These are phyloP conservation scores for Venturia nashicola DNA, from an alignment of 2,329 filamentous ascomycete genomes.

Conservation along the genomic window DNA sequence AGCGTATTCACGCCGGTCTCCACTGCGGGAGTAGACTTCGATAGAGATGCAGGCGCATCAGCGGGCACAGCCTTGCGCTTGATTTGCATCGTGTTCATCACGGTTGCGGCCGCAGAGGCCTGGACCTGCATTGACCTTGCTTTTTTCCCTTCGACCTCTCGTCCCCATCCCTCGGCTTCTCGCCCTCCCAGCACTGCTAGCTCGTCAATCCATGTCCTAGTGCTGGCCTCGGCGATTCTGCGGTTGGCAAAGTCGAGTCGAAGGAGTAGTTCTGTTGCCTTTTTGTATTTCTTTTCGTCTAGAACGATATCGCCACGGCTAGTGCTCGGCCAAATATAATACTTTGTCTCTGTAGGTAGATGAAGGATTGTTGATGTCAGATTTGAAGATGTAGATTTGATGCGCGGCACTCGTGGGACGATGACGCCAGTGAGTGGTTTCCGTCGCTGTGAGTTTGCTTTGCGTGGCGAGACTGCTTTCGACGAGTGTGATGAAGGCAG, in stretches of 20 bases:
- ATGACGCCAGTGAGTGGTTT: constrained; percentile 44
- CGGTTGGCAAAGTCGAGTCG: constrained; percentile 61
- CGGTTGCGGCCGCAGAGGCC: constrained; percentile 18
- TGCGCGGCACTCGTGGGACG: constrained; percentile 47
- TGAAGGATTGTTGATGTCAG: neutral
- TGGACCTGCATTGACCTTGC: constrained; percentile 18
- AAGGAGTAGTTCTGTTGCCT: constrained; percentile 56
- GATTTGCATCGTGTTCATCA: neutral
- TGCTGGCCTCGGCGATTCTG: constrained; percentile 51
- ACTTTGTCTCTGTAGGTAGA: constrained; percentile 29
- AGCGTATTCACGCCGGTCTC: neutral
- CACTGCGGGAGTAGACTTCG: neutral
- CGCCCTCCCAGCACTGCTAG: constrained; percentile 34
- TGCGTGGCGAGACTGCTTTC: constrained; percentile 1
- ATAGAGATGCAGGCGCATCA: neutral
- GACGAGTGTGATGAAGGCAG: neutral
- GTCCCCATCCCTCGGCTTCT: constrained; percentile 7
- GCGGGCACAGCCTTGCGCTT: constrained; percentile 3
- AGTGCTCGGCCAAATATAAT: constrained; percentile 53
- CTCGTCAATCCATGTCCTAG: constrained; percentile 58
- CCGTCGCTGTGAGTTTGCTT: neutral
- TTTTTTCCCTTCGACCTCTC: constrained; percentile 11
- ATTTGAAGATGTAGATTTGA: constrained; percentile 41
- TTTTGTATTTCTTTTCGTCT: constrained; percentile 51
- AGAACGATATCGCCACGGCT: constrained; percentile 54